Percentiles rank a stretch among this genome's conserved stretches.
phyloP scores from a whole-genome alignment of 1,284 basidiomycete genomes.

The Ceratobasidium sp. region DNA sequence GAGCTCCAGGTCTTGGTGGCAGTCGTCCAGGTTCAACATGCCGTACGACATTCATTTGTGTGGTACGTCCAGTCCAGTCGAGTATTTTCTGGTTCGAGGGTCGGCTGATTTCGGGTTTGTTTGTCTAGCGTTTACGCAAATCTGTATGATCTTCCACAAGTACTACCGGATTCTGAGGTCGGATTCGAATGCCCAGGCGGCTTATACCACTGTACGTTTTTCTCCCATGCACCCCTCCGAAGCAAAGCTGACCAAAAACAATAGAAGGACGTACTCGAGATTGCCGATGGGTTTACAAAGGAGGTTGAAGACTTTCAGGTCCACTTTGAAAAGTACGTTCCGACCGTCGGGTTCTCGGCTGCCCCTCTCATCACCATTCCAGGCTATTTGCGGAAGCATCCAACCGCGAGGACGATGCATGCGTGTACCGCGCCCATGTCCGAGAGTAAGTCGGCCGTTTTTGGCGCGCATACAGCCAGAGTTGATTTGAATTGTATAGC shows the following conservation, averaged over 20 bases:
- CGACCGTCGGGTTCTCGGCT: not conserved
- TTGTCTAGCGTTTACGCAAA: conserved; percentile 37
- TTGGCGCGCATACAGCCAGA: not conserved
- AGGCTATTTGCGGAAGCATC: conserved; percentile 25
- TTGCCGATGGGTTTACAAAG: conserved; percentile 4
- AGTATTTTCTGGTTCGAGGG: not conserved
- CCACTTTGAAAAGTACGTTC: conserved; percentile 17
- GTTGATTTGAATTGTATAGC: not conserved
- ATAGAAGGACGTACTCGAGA: not conserved
- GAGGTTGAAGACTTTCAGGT: conserved; percentile 15
- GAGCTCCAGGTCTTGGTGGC: conserved; percentile 39
- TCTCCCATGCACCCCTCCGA: not conserved
- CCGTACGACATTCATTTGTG: conserved; percentile 38
- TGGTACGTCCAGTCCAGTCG: conserved; percentile 21
- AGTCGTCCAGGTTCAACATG: conserved; percentile 16
- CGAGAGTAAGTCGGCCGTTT: conserved; percentile 10
- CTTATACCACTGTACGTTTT: conserved; percentile 12
- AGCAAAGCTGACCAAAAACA: not conserved
- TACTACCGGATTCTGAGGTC: conserved; percentile 4
- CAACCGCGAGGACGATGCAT: not conserved
- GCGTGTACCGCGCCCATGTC: conserved; percentile 25
- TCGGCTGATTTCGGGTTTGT: not conserved
- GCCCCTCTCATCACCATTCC: not conserved
- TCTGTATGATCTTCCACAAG: conserved; percentile 42
- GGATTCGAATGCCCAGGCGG: conserved; percentile 12